phyloP scores from a whole-genome alignment of 768 basidiomycete species.

The Kwoniella mangroviensis region DNA sequence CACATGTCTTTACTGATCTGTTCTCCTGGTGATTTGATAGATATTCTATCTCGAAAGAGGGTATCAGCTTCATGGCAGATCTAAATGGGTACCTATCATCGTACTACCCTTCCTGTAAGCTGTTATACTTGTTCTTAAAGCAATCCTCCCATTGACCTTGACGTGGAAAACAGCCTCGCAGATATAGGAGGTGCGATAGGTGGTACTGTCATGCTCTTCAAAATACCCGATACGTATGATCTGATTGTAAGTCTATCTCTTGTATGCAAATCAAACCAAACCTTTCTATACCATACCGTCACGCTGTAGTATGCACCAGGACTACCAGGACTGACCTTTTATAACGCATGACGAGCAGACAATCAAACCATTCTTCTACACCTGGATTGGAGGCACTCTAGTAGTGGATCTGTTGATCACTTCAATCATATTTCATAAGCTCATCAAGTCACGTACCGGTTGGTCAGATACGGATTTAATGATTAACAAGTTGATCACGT shows the following conservation, averaged over 20 bases:
- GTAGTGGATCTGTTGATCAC: constrained; percentile 13
- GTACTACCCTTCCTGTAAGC: constrained; percentile 23
- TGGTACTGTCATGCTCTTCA: background rate
- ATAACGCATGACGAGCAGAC: background rate
- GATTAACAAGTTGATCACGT: constrained; percentile 21
- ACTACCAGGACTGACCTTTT: too few species aligned
- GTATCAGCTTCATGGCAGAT: constrained; percentile 5
- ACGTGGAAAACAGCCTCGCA: background rate
- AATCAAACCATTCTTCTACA: constrained; percentile 13
- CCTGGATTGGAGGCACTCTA: constrained; percentile 14
- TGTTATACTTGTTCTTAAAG: background rate
- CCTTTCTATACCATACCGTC: too few species aligned
- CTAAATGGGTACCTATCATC: constrained; percentile 17
- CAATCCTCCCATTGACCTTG: background rate
- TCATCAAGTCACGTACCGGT: constrained; percentile 22
- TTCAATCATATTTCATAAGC: constrained; percentile 10
- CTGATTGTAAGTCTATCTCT: background rate
- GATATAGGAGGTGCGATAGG: constrained; percentile 9
- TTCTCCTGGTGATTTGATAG: too few species aligned
- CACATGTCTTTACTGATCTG: too few species aligned
- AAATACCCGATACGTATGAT: constrained; percentile 4
- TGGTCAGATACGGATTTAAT: constrained; percentile 28
- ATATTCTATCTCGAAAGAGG: constrained; percentile 27
- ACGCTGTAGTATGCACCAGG: too few species aligned
- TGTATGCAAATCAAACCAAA: background rate